phyloP scores from a whole-genome alignment of 2,329 filamentous ascomycete species.

The Lasiodiplodia sp. region DNA sequence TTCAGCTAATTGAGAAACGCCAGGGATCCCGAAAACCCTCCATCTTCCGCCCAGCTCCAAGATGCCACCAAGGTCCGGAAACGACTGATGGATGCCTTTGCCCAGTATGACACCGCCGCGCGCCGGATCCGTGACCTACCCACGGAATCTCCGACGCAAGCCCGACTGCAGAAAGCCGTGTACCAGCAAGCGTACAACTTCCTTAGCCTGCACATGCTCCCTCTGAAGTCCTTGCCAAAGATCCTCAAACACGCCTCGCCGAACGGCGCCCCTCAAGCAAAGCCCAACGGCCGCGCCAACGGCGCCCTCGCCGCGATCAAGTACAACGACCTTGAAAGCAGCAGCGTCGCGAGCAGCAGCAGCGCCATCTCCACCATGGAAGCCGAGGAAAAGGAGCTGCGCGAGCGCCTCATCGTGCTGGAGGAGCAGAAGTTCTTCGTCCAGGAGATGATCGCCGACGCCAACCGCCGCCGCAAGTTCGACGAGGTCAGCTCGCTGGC shows the following conservation, averaged over 20 bases:
- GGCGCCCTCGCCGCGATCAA: slow-evolving; percentile 64
- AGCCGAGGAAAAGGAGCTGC: slow-evolving; percentile 80
- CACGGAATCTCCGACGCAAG: slow-evolving; percentile 74
- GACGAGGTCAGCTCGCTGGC: slow-evolving; percentile 85
- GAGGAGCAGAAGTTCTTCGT: slow-evolving; percentile 94
- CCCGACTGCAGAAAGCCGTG: slow-evolving; percentile 78
- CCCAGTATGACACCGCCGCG: slow-evolving; percentile 84
- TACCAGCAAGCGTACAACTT: slow-evolving; percentile 84
- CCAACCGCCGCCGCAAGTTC: slow-evolving; percentile 77
- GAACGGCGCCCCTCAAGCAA: slow-evolving; percentile 45
- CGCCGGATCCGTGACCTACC: slow-evolving; percentile 81
- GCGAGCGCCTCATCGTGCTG: slow-evolving; percentile 80
- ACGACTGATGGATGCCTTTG: slow-evolving; percentile 85
- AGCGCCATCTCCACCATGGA: slow-evolving; percentile 73
- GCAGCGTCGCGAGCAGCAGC: slow-evolving; percentile 63
- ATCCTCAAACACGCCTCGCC: slow-evolving; percentile 63
- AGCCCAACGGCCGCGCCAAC: slow-evolving; percentile 43
- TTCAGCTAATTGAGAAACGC: not conserved
- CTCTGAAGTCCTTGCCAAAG: slow-evolving; percentile 66
- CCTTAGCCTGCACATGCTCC: slow-evolving; percentile 88
- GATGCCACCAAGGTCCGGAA: slow-evolving; percentile 92
- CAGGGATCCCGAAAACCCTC: slow-evolving; percentile 68
- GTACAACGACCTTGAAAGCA: slow-evolving; percentile 60
- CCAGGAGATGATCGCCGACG: slow-evolving; percentile 80
- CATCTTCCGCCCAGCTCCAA: slow-evolving; percentile 73